A percentile compares a stretch with the other conserved stretches of the same genome.
Evolutionary conservation across 2,329 filamentous ascomycete genomes (phyloP).

Genomic region (Scedosporium minutisporum): DNA sequence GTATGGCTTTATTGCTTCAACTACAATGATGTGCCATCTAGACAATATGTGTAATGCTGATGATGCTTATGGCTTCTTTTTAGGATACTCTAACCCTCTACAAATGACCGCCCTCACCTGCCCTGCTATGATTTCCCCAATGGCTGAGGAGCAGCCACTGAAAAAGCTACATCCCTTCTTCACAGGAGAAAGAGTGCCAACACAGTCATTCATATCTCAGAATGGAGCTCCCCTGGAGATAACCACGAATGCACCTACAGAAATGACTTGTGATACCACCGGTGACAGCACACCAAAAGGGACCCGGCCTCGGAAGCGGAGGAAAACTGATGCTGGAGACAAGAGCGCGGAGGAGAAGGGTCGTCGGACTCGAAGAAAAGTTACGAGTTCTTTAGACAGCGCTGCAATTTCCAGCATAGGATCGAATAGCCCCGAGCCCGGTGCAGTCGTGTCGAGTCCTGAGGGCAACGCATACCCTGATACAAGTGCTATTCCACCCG

Average conservation of each 20-base stretch:
- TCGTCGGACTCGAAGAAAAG: constrained; percentile 15
- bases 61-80: background rate
- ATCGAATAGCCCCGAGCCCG: background rate
- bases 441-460: background rate
- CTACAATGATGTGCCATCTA: background rate
- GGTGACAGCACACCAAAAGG: constrained; percentile 9
- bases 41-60: background rate
- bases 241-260: background rate
- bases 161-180: constrained; percentile 51
- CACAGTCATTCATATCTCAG: background rate
- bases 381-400: constrained; percentile 6
- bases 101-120: constrained; percentile 1
- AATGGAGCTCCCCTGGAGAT: background rate
- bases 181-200: constrained; percentile 10
- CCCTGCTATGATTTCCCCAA: constrained; percentile 32
- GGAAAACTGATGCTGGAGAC: constrained; percentile 25
- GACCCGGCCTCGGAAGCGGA: constrained; percentile 30
- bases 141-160: constrained; percentile 20
- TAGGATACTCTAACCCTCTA: background rate
- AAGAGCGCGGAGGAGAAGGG: constrained; percentile 16
- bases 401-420: background rate
- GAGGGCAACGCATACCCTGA: background rate
- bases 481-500: background rate
- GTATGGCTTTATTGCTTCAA: background rate
- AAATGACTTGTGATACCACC: constrained; percentile 16